phyloP scores from a whole-genome alignment of 768 basidiomycete genomes.

The Podaxis sp. region DNA sequence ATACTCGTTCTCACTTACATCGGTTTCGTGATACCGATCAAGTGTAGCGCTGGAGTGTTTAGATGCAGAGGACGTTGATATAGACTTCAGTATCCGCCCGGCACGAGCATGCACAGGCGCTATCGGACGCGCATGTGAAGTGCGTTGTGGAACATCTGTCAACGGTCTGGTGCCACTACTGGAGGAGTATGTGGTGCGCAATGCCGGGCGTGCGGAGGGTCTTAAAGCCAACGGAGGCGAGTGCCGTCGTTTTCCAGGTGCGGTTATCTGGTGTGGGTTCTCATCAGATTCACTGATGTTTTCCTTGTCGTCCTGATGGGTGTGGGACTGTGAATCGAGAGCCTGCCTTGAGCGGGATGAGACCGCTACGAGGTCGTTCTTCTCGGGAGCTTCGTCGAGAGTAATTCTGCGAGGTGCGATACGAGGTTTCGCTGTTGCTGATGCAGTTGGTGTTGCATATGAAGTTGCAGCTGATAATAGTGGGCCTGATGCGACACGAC shows the following conservation, averaged over 20 bases:
- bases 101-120: constrained; percentile 44
- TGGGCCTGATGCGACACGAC: constrained; percentile 66
- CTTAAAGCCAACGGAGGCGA: constrained; percentile 35
- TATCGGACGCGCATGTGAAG: constrained; percentile 38
- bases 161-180: constrained; percentile 25
- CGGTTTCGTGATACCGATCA: constrained; percentile 48
- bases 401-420: constrained; percentile 38
- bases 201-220: constrained; percentile 24
- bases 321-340: constrained; percentile 22
- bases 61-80: constrained; percentile 20
- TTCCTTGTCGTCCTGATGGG: constrained; percentile 47
- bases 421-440: constrained; percentile 33
- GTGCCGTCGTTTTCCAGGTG: constrained; percentile 25
- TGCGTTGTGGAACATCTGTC: constrained; percentile 33
- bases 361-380: constrained; percentile 20
- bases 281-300: constrained; percentile 44
- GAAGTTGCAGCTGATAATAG: constrained; percentile 32
- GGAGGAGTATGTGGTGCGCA: constrained; percentile 26
- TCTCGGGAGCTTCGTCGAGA: constrained; percentile 32
- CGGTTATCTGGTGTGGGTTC: constrained; percentile 27
- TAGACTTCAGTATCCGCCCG: constrained; percentile 49
- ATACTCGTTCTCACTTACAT: constrained; percentile 36
- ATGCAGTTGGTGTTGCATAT: constrained; percentile 30
- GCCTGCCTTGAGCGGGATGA: constrained; percentile 25
- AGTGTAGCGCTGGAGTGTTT: constrained; percentile 32